Conservation (phyloP, 2,329 filamentous ascomycete species). For the Aspergillus quadrilineatus region DNA sequence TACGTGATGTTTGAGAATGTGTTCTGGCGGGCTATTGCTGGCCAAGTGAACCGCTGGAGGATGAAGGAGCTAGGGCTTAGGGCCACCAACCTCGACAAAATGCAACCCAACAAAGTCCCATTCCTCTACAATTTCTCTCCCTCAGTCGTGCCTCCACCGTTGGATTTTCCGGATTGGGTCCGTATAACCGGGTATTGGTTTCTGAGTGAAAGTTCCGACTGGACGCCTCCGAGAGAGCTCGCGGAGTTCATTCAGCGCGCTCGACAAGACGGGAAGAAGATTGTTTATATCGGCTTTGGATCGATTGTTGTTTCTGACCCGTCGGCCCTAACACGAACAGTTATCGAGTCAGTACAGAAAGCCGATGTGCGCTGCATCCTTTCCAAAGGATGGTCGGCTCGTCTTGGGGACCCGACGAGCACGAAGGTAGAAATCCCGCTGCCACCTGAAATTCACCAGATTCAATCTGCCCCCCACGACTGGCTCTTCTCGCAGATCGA, state of each 20-base stretch:
- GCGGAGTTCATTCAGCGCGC: conserved; percentile 80
- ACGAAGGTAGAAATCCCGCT: conserved; percentile 66
- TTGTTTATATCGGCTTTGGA: conserved; percentile 96
- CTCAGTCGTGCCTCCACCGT: conserved; percentile 85
- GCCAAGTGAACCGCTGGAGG: conserved; percentile 91
- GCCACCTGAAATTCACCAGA: conserved; percentile 79
- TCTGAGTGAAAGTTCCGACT: conserved; percentile 71
- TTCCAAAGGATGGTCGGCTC: conserved; percentile 96
- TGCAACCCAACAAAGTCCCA: conserved; percentile 96
- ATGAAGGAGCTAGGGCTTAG: conserved; percentile 75
- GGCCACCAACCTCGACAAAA: conserved; percentile 79
- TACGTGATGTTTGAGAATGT: conserved; percentile 96
- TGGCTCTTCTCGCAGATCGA: conserved; percentile 96
- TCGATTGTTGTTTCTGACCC: conserved; percentile 93
- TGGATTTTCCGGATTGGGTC: conserved; percentile 98
- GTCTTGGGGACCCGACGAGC: conserved; percentile 60
- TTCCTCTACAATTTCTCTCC: conserved; percentile 98
- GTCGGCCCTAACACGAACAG: conserved; percentile 82
- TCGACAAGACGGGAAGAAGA: conserved; percentile 76
- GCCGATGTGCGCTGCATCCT: conserved; percentile 93
- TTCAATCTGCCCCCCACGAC: conserved; percentile 89
- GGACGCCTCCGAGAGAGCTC: conserved; percentile 73
- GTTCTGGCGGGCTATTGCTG: conserved; percentile 91
- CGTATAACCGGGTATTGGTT: conserved; percentile 98
- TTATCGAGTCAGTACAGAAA: conserved; percentile 85